Evolutionary conservation across 768 basidiomycete genomes (phyloP).

Genomic region (Hirschioporus abietinus): DNA sequence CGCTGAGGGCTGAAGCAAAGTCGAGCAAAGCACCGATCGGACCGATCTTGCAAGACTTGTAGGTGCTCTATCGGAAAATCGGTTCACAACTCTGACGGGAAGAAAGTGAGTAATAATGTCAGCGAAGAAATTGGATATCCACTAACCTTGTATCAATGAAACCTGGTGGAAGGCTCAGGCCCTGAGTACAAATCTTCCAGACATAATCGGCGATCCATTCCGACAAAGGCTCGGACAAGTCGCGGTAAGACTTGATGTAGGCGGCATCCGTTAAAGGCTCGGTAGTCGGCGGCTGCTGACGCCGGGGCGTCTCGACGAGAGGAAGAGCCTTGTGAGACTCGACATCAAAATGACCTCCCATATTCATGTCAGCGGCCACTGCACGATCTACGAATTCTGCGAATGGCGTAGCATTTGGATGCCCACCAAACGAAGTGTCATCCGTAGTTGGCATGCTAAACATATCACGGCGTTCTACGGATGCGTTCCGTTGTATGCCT

Average conservation of each 20-base stretch:
- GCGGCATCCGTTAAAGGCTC: conserved; percentile 42
- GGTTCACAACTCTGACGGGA: conserved; percentile 18
- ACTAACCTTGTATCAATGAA: conserved; percentile 31
- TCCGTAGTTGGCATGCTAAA: neutral
- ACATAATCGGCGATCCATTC: conserved; percentile 77
- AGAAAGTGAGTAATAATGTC: conserved; percentile 6
- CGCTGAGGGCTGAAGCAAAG: conserved; percentile 76
- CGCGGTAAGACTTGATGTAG: conserved; percentile 58
- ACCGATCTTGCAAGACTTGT: conserved; percentile 52
- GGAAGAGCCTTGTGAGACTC: neutral
- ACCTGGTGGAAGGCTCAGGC: conserved; percentile 48
- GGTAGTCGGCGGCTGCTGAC: conserved; percentile 17
- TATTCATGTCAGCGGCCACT: conserved; percentile 36
- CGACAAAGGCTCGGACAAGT: conserved; percentile 69
- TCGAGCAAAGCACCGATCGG: conserved; percentile 71
- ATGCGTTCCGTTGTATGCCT: neutral
- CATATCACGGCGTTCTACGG: conserved; percentile 5
- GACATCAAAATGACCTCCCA: neutral
- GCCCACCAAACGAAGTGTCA: conserved; percentile 7
- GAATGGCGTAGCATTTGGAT: conserved; percentile 51
- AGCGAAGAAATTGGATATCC: conserved; percentile 7
- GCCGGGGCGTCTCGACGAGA: neutral
- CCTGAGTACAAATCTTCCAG: conserved; percentile 80
- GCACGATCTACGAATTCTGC: conserved; percentile 71
- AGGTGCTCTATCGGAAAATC: conserved; percentile 44